Base-by-base conservation (phyloP, 495 filamentous ascomycete genomes). In the Penicillium paxilli region DNA sequence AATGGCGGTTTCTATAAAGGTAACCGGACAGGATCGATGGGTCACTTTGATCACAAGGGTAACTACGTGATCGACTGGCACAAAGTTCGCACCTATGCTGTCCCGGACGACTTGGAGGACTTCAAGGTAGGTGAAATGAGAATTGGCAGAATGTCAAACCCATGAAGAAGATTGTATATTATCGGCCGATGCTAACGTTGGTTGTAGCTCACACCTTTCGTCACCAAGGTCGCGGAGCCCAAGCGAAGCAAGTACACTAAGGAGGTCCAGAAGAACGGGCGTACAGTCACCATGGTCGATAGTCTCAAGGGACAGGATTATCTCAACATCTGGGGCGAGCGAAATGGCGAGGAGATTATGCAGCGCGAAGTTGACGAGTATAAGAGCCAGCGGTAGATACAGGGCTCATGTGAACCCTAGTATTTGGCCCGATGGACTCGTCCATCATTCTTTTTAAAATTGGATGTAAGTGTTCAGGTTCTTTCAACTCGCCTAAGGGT, bases 1-100 rank as follows among this genome's bases (percentile, higher is more conserved):
- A 88, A 87, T 67, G 91, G 92, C 68, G 94, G 90, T 45, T 98
- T 86, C 82, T 98, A 98, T 83, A 98, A 98, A 78, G 95, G 95
- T 66, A 97, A 84, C 54, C 80, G 93, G 20, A 84, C 89, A 1
- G 95, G 95, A 11, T 83, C 86, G 32, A 90, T 93, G 85, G 94
- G 94, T 57, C 69, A 76, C 26, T 93, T 96, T 71, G 92, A 90
- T 17, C 90, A 89, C 67, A 81, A 86, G 71, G 92, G 93, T 67
- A 85, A 85, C 26, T 98, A 91, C 69, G 67, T 85, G 8, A 85
- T 96, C 60, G 87, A 97, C 52, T 92, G 81, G 80, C 60, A 75
- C 20, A 96, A 94, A 72, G 91, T 96, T 54, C 87, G 94, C 65
- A 96, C 91, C 12, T 98, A 96, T 70, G 86, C 89, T 19, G 86